Base-by-base conservation (phyloP, 805 yeast genomes). In the Saturnispora besseyi region DNA sequence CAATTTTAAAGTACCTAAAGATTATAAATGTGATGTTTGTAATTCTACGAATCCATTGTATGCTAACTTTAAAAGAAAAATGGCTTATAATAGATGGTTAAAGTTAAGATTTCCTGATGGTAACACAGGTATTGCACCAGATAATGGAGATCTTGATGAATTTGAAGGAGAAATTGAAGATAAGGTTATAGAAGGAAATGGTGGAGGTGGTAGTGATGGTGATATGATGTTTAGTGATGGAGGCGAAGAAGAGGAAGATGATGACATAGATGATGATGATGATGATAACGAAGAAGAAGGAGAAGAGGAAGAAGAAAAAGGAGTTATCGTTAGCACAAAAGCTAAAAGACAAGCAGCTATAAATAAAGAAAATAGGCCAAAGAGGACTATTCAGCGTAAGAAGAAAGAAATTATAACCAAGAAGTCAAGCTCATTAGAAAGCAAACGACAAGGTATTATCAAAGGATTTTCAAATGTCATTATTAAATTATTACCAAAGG, bases 1-100 rank as follows among this genome's bases (percentile, higher is more conserved):
- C 22, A 30, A 56, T 21, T 65, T 61, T 31, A 60, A 59, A 30
- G 61, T 74, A 1, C 84, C 85, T 3, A 66, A 73, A 10, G 54
- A 59, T 11, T 82, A 83, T 59, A 55, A 56, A 21, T 83, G 90
- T 65, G 73, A 76, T 57, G 64, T 72, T 24, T 83, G 89, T 62
- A 72, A 68, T 54, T 74, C 77, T 0, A 45, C 55, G 1, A 60
- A 60, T 42, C 46, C 50, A 8, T 45, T 48, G 26, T 74, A 69
- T 56, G 59, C 63, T n/a, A 55, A 65, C n/a, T 51, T 73, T 43
- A 58, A 57, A 45, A 60, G 59, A 33, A 57, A 58, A 21, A 37
- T 73, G 44, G 62, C 62, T 13, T 68, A 66, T 26, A 60, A 57
- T 2, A 60, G 62, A 31, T 66, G 65, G 52, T 36, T 55, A 13